Percentiles rank a stretch among this genome's conserved stretches.
These are phyloP conservation scores for Eucalyptus cloeziana DNA, from an alignment of 345 rosid species.

Conservation along the genomic window DNA sequence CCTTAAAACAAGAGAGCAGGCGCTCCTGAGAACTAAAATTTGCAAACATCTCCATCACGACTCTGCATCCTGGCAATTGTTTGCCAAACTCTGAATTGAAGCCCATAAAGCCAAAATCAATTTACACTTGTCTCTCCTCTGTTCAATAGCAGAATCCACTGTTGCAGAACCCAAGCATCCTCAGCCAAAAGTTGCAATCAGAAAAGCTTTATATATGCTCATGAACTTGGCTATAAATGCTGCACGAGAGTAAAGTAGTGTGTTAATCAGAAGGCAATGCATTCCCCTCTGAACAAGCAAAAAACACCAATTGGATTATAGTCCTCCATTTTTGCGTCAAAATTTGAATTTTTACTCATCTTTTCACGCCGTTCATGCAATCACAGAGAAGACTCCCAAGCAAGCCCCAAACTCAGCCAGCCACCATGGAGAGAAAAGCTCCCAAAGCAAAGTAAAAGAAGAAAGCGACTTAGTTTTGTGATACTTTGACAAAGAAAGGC, in stretches of 20 bases:
- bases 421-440: neutral
- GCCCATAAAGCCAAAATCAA: neutral
- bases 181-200: constrained; percentile 74
- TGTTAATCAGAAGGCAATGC: neutral
- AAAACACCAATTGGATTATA: neutral
- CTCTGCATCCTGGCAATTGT: neutral
- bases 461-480: neutral
- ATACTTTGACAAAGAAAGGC: neutral
- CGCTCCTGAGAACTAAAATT: neutral
- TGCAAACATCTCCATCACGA: neutral
- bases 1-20: neutral
- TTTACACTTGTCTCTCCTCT: neutral
- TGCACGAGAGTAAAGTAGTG: constrained; percentile 2
- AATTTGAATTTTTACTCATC: neutral
- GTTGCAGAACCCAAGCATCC: neutral
- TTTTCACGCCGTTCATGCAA: neutral
- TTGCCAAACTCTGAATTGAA: neutral
- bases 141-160: neutral
- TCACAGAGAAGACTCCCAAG: neutral
- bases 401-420: neutral
- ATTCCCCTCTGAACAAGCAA: neutral
- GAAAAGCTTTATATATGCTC: constrained; percentile 86
- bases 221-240: constrained; percentile 94
- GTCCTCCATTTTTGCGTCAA: neutral
- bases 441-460: neutral